Conservation (phyloP, 148 eudicot species). For the Vaccinium macrocarpon region DNA sequence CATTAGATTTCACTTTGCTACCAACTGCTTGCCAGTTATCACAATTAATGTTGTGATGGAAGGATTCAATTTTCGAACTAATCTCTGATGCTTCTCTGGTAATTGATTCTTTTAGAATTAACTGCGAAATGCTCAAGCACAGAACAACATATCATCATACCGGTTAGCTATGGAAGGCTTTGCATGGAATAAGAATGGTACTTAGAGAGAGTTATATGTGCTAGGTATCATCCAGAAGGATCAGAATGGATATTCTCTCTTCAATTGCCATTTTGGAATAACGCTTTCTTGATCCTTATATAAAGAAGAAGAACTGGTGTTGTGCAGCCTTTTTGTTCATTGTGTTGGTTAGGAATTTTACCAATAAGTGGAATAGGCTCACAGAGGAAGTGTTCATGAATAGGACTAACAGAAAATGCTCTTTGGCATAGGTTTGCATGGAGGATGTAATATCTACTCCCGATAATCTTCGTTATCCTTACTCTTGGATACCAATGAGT, state of each 20-base stretch:
- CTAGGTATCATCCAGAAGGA: no score
- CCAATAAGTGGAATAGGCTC: not conserved
- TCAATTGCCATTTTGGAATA: not conserved
- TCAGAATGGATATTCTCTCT: no score
- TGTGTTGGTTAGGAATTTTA: not conserved
- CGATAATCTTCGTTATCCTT: not conserved
- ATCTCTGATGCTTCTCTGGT: not conserved
- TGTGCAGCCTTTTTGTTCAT: not conserved
- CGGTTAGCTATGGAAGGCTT: no score
- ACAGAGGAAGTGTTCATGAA: not conserved
- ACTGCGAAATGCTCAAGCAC: no score
- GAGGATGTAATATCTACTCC: not conserved
- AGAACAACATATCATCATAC: no score
- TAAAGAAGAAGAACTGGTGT: not conserved
- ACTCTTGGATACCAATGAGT: not conserved
- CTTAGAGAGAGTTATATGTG: no score
- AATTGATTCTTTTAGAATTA: no score
- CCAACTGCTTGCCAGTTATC: not conserved
- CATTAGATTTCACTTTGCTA: not conserved
- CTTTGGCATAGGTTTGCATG: not conserved
- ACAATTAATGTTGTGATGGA: not conserved
- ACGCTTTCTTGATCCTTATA: not conserved
- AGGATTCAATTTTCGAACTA: not conserved
- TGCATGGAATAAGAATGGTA: no score
- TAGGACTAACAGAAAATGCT: not conserved